Evolutionary conservation across 1,139 yeast genomes (phyloP).

Genomic region (Yamadazyma pseudoaaseri): DNA sequence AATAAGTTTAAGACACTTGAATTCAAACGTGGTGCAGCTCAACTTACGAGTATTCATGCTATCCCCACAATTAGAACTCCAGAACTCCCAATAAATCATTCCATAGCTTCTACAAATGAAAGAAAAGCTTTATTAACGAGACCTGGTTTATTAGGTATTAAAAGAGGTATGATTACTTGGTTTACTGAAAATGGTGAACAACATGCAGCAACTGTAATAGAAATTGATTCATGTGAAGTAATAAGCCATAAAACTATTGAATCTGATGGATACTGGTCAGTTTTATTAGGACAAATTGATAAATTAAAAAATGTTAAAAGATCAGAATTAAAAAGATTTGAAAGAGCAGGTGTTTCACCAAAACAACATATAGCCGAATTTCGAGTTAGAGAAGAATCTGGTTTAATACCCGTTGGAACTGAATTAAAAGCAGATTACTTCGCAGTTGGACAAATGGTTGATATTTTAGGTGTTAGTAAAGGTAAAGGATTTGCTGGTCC

Average conservation of each 20-base stretch:
- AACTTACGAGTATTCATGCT: constrained; percentile 53
- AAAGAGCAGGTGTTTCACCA: constrained; percentile 81
- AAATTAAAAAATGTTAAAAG: constrained; percentile 64
- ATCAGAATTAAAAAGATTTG: constrained; percentile 73
- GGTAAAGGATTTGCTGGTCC: constrained; percentile 99
- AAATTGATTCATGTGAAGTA: constrained; percentile 87
- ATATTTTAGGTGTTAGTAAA: constrained; percentile 72
- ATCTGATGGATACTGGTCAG: constrained; percentile 78
- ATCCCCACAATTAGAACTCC: constrained; percentile 46
- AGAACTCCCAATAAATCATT: constrained; percentile 49
- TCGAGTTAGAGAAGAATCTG: constrained; percentile 64
- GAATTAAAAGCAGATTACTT: constrained; percentile 82
- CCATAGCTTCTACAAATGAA: constrained; percentile 54
- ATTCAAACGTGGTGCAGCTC: constrained; percentile 38
- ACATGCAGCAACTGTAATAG: constrained; percentile 79
- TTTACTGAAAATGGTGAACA: constrained; percentile 68
- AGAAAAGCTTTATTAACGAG: constrained; percentile 71
- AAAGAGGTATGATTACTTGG: constrained; percentile 89
- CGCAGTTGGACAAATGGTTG: constrained; percentile 79
- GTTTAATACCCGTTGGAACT: constrained; percentile 76
- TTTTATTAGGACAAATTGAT: constrained; percentile 84
- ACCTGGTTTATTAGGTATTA: constrained; percentile 81
- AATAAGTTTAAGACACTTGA: constrained; percentile 2
- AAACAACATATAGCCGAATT: constrained; percentile 76
- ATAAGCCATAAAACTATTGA: constrained; percentile 65